Percentiles rank a stretch among this genome's conserved stretches.
Conservation (phyloP, 2,329 filamentous ascomycete species). For the Colletotrichum ledebouriae region DNA sequence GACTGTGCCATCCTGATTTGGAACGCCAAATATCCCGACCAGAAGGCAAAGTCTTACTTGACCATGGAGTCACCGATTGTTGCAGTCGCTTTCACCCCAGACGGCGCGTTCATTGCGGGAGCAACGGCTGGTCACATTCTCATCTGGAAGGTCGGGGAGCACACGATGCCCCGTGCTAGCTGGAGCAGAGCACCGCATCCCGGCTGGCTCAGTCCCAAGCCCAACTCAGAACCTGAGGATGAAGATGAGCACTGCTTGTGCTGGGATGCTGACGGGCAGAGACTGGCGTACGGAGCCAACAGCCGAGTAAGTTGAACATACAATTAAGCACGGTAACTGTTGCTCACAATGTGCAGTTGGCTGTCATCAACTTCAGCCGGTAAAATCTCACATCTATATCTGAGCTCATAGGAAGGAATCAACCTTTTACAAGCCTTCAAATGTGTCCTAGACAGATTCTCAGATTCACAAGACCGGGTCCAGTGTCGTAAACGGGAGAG, state of each 20-base stretch:
- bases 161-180: slow-evolving; percentile 69
- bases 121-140: slow-evolving; percentile 70
- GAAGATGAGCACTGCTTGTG: slow-evolving; percentile 72
- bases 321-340: slow-evolving; percentile 23
- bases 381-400: slow-evolving; percentile 41
- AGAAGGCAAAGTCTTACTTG: slow-evolving; percentile 69
- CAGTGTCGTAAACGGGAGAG: background rate
- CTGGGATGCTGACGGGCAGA: slow-evolving; percentile 73
- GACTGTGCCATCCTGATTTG: slow-evolving; percentile 74
- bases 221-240: slow-evolving; percentile 66
- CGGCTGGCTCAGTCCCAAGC: slow-evolving; percentile 71
- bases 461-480: background rate
- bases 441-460: slow-evolving; percentile 2
- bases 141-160: slow-evolving; percentile 75
- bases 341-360: slow-evolving; percentile 54
- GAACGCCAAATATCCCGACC: slow-evolving; percentile 68
- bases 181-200: slow-evolving; percentile 69
- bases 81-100: slow-evolving; percentile 72
- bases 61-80: slow-evolving; percentile 72
- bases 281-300: slow-evolving; percentile 74
- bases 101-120: slow-evolving; percentile 73
- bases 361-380: slow-evolving; percentile 65
- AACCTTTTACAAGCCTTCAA: background rate
- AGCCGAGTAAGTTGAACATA: slow-evolving; percentile 65
- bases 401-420: background rate